A percentile compares a stretch with the other conserved stretches of the same genome.
Evolutionary conservation across 1,284 basidiomycete genomes (phyloP).

Genomic region (Pisolithus thermaeus): DNA sequence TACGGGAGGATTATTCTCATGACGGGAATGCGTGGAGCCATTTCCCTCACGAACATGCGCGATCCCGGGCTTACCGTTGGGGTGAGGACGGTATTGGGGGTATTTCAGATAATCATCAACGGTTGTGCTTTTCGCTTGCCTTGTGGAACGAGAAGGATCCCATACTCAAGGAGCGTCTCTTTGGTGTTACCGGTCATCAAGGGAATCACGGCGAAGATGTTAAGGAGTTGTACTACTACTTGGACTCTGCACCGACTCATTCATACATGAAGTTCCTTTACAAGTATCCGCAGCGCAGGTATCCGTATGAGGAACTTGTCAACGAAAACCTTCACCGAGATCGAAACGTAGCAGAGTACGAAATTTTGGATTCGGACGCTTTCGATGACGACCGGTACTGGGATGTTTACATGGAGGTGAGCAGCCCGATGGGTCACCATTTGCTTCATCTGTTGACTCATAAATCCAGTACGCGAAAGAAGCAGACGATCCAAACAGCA

Average conservation of each 20-base stretch:
- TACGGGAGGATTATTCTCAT: conserved; percentile 95
- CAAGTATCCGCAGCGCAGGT: conserved; percentile 93
- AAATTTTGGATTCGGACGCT: conserved; percentile 87
- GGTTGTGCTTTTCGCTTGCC: conserved; percentile 84
- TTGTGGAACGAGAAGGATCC: conserved; percentile 95
- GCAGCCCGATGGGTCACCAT: conserved; percentile 17
- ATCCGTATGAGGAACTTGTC: conserved; percentile 92
- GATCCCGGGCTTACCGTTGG: conserved; percentile 95
- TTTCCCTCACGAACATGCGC: conserved; percentile 93
- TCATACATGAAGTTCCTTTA: conserved; percentile 99
- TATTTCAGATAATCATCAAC: conserved; percentile 94
- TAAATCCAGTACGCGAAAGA: conserved; percentile 88
- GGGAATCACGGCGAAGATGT: conserved; percentile 99
- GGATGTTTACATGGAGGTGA: conserved; percentile 94
- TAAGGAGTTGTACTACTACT: conserved; percentile 97
- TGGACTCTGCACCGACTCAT: conserved; percentile 97
- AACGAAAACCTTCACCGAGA: conserved; percentile 78
- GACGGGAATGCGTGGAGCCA: conserved; percentile 98
- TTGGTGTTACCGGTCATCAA: conserved; percentile 92
- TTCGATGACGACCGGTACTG: conserved; percentile 96
- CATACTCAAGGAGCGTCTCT: conserved; percentile 95
- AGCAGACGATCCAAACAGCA: conserved; percentile 81
- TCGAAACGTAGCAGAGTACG: conserved; percentile 87
- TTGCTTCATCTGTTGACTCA: conserved; percentile 2
- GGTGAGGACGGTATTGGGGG: conserved; percentile 97